Evolutionary conservation across 2,329 filamentous ascomycete species (phyloP).

Genomic region (Boeremia lycopersici): DNA sequence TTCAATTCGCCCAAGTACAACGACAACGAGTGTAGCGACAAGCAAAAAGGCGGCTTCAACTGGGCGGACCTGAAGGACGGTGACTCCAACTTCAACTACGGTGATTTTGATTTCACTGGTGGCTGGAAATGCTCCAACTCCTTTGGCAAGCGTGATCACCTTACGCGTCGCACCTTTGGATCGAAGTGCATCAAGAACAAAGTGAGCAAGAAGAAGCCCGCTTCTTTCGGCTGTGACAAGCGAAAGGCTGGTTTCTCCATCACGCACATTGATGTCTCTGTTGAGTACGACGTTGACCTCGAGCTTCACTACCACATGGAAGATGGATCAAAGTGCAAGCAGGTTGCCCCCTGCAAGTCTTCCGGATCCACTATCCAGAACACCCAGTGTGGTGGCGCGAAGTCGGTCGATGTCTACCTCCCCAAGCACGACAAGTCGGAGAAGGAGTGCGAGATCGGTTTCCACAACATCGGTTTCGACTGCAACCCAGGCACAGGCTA

Average conservation of each 20-base stretch:
- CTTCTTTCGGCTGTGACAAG: slow-evolving; percentile 70
- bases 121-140: slow-evolving; percentile 72
- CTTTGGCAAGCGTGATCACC: slow-evolving; percentile 63
- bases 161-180: slow-evolving; percentile 54
- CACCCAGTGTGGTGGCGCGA: slow-evolving; percentile 90
- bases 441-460: slow-evolving; percentile 70
- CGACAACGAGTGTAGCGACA: slow-evolving; percentile 76
- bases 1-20: slow-evolving; percentile 74
- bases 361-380: slow-evolving; percentile 74
- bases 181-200: slow-evolving; percentile 51
- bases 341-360: slow-evolving; percentile 56
- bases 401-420: slow-evolving; percentile 72
- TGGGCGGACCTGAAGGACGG: slow-evolving; percentile 65
- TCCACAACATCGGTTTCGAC: slow-evolving; percentile 78
- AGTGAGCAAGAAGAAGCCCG: slow-evolving; percentile 58
- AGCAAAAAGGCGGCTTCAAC: slow-evolving; percentile 73
- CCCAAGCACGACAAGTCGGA: slow-evolving; percentile 56
- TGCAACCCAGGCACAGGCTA: slow-evolving; percentile 56
- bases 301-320: slow-evolving; percentile 89
- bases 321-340: slow-evolving; percentile 81
- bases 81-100: slow-evolving; percentile 65
- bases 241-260: slow-evolving; percentile 70
- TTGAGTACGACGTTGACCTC: slow-evolving; percentile 77
- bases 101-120: slow-evolving; percentile 67
- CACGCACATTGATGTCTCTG: slow-evolving; percentile 72